phyloP scores from a whole-genome alignment of 805 yeast species.

The Candida insectalens region DNA sequence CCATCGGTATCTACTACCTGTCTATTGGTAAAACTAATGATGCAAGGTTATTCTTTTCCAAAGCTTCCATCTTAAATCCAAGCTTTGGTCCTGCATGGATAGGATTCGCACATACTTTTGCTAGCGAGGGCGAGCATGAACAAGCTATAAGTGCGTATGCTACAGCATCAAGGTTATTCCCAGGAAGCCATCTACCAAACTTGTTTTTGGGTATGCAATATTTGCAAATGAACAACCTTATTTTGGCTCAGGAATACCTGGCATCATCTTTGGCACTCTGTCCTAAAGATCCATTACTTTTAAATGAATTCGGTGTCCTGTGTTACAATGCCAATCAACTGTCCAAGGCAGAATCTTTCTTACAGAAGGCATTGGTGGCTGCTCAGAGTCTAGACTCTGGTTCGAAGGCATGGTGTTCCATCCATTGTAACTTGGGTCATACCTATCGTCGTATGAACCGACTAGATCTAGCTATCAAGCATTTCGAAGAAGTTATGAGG shows the following conservation, averaged over 20 bases:
- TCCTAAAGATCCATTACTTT: conserved; percentile 73
- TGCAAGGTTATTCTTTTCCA: conserved; percentile 80
- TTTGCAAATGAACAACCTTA: conserved; percentile 72
- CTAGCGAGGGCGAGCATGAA: conserved; percentile 97
- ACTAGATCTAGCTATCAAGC: conserved; percentile 56
- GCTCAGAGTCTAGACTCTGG: conserved; percentile 66
- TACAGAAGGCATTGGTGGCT: conserved; percentile 61
- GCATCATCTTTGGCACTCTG: conserved; percentile 67
- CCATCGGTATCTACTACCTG: conserved; percentile 85
- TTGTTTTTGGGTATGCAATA: conserved; percentile 95
- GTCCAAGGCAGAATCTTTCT: conserved; percentile 56
- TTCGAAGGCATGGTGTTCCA: conserved; percentile 74
- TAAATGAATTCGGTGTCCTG: conserved; percentile 93
- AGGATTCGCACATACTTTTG: conserved; percentile 97
- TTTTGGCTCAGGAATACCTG: conserved; percentile 80
- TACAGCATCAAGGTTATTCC: conserved; percentile 85
- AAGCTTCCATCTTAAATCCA: conserved; percentile 81
- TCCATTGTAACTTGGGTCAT: conserved; percentile 82
- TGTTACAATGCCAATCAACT: conserved; percentile 67
- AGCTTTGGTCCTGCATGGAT: conserved; percentile 95
- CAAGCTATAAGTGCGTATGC: conserved; percentile 97
- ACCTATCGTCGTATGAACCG: conserved; percentile 64
- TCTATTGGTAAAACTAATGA: conserved; percentile 64
- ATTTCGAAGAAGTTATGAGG: conserved; percentile 68
- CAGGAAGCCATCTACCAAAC: conserved; percentile 84